Conservation (phyloP, 129 eudicot genomes). For the Helianthus tuberosus region DNA sequence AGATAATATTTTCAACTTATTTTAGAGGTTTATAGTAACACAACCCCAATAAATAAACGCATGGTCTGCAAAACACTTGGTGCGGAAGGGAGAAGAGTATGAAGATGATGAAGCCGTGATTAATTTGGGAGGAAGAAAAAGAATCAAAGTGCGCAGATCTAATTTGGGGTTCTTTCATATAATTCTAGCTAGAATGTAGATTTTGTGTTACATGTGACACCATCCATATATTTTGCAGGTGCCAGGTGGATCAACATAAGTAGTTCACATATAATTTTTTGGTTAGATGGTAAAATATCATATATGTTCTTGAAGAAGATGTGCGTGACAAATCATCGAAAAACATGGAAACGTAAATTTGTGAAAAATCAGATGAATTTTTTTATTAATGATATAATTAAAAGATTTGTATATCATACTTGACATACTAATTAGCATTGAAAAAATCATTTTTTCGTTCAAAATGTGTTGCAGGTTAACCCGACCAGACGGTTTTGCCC, state of each 20-base stretch:
- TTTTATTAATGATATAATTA: background rate
- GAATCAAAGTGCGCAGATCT: background rate
- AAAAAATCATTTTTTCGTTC: background rate
- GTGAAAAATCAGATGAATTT: background rate
- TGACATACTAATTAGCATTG: background rate
- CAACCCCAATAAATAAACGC: background rate
- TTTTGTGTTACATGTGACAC: background rate
- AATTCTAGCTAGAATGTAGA: background rate
- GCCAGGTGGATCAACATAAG: conserved; percentile 1
- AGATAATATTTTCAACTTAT: background rate
- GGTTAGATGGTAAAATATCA: background rate
- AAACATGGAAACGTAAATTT: background rate
- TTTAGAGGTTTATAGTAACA: background rate
- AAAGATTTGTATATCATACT: background rate
- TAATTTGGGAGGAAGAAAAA: background rate
- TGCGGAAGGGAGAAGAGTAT: background rate
- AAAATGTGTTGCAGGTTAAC: background rate
- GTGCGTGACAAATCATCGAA: background rate
- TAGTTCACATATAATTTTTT: background rate
- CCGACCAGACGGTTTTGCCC: background rate
- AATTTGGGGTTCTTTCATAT: background rate
- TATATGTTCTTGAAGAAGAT: background rate
- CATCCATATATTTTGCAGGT: background rate
- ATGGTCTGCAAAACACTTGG: background rate
- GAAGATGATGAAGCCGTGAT: background rate